Evolutionary conservation across 2,329 filamentous ascomycete species (phyloP).

Genomic region (Hypoxylon sp.): DNA sequence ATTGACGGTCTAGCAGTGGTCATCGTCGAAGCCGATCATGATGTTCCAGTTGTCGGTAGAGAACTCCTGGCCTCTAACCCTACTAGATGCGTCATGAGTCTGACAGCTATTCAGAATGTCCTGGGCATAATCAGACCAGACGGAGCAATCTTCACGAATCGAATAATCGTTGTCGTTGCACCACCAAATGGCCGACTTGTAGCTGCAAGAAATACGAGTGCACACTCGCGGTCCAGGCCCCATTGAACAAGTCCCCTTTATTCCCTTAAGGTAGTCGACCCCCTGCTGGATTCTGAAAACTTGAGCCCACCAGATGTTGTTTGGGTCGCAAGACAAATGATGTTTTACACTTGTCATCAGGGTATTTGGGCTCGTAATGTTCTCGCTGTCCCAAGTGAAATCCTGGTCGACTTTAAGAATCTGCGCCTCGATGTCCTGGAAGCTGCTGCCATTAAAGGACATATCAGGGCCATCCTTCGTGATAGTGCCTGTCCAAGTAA

Average conservation of each 20-base stretch:
- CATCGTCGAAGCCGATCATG: slow-evolving; percentile 14
- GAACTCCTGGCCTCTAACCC: slow-evolving; percentile 29
- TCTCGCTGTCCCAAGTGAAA: slow-evolving; percentile 20
- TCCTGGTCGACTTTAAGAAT: slow-evolving; percentile 23
- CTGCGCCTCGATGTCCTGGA: slow-evolving; percentile 29
- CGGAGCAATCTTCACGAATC: slow-evolving; percentile 27
- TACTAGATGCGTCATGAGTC: background rate
- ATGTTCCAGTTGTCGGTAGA: slow-evolving; percentile 23
- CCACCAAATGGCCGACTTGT: slow-evolving; percentile 32
- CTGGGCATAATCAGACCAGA: slow-evolving; percentile 29
- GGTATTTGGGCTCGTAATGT: background rate
- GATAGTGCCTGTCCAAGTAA: slow-evolving; percentile 32
- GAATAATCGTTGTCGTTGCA: slow-evolving; percentile 29
- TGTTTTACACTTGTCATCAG: background rate
- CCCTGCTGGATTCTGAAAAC: slow-evolving; percentile 31
- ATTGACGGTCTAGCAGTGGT: slow-evolving; percentile 16
- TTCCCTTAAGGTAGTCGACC: slow-evolving; percentile 27
- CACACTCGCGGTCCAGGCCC: slow-evolving; percentile 26
- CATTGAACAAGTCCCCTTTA: slow-evolving; percentile 18
- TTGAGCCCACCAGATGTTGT: slow-evolving; percentile 30
- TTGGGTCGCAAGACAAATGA: slow-evolving; percentile 16
- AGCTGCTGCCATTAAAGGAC: slow-evolving; percentile 25
- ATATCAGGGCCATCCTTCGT: slow-evolving; percentile 18
- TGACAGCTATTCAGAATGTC: slow-evolving; percentile 26
- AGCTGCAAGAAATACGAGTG: slow-evolving; percentile 28